A percentile compares a stretch with the other conserved stretches of the same genome.
Conservation (phyloP, 2,329 filamentous ascomycete species). For the Colletotrichum abscissum region DNA sequence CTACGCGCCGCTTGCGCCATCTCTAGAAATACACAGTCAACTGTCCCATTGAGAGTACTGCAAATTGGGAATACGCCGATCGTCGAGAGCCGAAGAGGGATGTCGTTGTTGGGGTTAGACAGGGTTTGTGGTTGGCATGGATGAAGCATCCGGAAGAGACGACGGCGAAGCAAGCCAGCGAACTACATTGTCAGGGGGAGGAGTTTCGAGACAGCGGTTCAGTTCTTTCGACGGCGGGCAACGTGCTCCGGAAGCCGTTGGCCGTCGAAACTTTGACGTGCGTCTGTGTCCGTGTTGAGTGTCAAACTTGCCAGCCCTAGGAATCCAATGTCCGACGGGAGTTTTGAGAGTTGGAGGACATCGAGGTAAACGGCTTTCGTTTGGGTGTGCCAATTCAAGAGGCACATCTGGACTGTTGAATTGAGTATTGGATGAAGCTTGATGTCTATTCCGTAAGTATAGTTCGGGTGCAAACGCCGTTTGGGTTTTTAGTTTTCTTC, state of each 20-base stretch:
- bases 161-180: constrained; percentile 5
- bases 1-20: not conserved
- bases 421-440: not conserved
- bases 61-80: not conserved
- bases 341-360: not conserved
- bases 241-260: not conserved
- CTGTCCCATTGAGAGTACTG: not conserved
- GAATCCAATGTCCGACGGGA: not conserved
- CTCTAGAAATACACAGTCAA: not conserved
- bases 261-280: not conserved
- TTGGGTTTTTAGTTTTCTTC: not conserved
- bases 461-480: not conserved
- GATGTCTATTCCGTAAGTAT: not conserved
- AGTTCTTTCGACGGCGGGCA: not conserved
- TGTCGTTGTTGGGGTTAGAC: constrained; percentile 15
- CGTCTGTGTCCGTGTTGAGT: not conserved
- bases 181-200: not conserved
- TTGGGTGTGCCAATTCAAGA: not conserved
- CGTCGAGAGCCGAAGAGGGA: constrained; percentile 4
- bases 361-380: not conserved
- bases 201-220: not conserved
- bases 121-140: not conserved
- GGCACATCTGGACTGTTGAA: not conserved
- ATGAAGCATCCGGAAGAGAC: constrained; percentile 14
- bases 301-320: not conserved